Evolutionary conservation across 306 rosid species (phyloP), one percentile per base, ranked within the genome.

Genomic region (Myrica gale): DNA sequence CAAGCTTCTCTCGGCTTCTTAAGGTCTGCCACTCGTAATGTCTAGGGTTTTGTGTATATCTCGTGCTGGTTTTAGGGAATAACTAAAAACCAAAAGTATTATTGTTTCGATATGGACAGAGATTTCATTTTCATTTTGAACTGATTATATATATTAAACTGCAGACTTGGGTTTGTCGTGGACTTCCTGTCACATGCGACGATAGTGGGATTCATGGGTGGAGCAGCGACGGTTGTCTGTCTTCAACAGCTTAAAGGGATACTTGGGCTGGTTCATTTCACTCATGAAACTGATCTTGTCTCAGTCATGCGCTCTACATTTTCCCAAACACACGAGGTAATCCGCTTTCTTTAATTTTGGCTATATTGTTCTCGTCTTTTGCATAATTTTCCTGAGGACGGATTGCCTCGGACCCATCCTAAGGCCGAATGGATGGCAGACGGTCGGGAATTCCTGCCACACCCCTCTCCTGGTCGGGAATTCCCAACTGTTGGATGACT

Each of bases 131-230:
- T 20, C 5, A 9, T 58, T 58, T 58, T 58, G 41, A 58, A 21
- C 21, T 50, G 62, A 21, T 45, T 55, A 78, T n/a, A 4, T 6
- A 21, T 41, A 0, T 4, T 26, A 66, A 66, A 66, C 9, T 66
- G 70, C 90, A 95, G 97, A 85, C 75, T 95, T 72, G 99, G 99
- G 72, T 89, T 95, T 47, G 76, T 95, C 39, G 97, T 95, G 87
- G 98, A 95, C 85, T 95, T 95, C 78, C 81, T 95, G 74, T 95
- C 99, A 71, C 97, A 95, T 79, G 97, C 99, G 67, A 85, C 98
- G 4, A 92, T 95, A 72, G 88, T 92, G 65, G 99, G 99, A 70
- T 95, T 95, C 92, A 92, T 92, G 99, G 97, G 87, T 9, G 99
- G 99, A 75, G 97, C 99, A 32, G 99, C 99, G 17, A 90, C 97